Base-by-base conservation (phyloP, 2,329 filamentous ascomycete species). In the Graphiopsis chlorocephala region DNA sequence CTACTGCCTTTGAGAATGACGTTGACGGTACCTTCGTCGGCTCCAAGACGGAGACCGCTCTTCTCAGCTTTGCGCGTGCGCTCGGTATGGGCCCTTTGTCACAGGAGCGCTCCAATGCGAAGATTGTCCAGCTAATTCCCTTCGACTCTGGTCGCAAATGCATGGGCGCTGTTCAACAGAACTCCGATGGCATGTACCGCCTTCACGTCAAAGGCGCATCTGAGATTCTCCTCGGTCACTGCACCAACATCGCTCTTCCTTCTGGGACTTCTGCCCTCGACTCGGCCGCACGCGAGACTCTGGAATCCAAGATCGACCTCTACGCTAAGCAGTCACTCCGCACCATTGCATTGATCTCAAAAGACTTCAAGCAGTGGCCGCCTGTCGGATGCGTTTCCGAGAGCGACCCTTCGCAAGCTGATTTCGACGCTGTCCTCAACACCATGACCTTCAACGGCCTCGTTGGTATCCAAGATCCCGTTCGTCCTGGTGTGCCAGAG, bases 361-460 rank as follows among this genome's bases (percentile, higher is more conserved):
- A 88, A 63, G 93, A 97, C 71, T 96, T 95, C 69, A 86, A 90
- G 28, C 85, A 86, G 62, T 90, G 93, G 93, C 93, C 93, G 25
- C 92, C 92, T 4, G 83, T 84, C 55, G 85, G 84, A 15, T 85
- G 80, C 48, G 82, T 77, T 33, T 75, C 83, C 33, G 85, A 89
- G 66, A 88, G 90, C 66, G 87, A 90, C 68, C 75, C 80, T 6
- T 83, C 82, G 23, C 84, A 89, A 65, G 88, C 86, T n/a, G 80
- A 87, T 5, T 90, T 93, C 66, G 85, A 88, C 15, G 85, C 87
- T 65, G 75, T 93, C 1, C 90, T 92, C 75, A 83, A 84, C 61
- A 82, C 90, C 59, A 91, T 94, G 86, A 87, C 85, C 4, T 90
- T 92, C 79, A 78, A 92, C 68, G 87, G 87, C 20, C 80, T 91